These are phyloP conservation scores for Macadamia tetraphylla DNA, from an alignment of 164 flowering plant species.

Conservation along the genomic window DNA sequence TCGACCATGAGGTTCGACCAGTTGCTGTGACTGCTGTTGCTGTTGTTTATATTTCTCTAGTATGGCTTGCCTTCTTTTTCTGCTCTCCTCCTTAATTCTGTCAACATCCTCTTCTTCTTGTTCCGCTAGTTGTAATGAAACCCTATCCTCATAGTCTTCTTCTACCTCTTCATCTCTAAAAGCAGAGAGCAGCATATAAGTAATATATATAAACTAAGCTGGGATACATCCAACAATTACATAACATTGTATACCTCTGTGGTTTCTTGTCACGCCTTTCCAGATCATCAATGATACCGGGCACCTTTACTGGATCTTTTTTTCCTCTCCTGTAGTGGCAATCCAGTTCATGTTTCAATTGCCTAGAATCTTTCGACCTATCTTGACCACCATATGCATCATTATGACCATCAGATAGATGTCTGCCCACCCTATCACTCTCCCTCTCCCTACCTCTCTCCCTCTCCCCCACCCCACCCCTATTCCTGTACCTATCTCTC, in stretches of 20 bases:
- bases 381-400: constrained; percentile 18
- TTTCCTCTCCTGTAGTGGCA: constrained; percentile 22
- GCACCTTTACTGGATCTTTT: constrained; percentile 16
- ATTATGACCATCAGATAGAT: constrained; percentile 12
- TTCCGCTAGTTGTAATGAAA: constrained; percentile 55
- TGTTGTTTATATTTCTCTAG: constrained; percentile 69
- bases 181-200: constrained; percentile 2
- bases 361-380: constrained; percentile 11
- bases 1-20: constrained; percentile 19
- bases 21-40: constrained; percentile 33
- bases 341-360: constrained; percentile 25
- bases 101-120: constrained; percentile 87
- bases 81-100: constrained; percentile 86
- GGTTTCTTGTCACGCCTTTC: constrained; percentile 18
- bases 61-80: constrained; percentile 79
- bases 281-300: constrained; percentile 13
- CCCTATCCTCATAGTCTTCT: constrained; percentile 58
- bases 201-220: neutral
- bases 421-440: constrained; percentile 19
- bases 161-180: constrained; percentile 58
- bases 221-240: neutral
- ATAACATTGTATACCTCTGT: constrained; percentile 30
- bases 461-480: constrained; percentile 25
- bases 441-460: constrained; percentile 22
- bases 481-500: constrained; percentile 21